Evolutionary conservation across 352 stramenopile genomes (phyloP).

Genomic region (Globisporangium nunn): DNA sequence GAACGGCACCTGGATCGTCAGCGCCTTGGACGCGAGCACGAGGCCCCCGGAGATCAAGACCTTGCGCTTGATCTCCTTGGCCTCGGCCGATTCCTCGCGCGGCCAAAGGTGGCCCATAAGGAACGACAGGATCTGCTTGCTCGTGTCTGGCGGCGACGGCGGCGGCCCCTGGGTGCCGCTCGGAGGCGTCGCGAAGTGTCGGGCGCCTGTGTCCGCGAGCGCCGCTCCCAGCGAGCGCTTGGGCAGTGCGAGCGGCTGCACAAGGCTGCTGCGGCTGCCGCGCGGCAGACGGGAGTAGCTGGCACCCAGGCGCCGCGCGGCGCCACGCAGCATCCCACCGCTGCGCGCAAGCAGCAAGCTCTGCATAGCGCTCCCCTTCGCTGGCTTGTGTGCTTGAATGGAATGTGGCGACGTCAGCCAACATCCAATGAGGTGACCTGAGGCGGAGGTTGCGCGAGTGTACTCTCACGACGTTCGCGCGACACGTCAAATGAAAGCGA

Average conservation of each 20-base stretch:
- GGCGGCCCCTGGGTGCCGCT: slow-evolving; percentile 2
- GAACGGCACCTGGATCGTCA: slow-evolving; percentile 96
- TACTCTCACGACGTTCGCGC: not conserved
- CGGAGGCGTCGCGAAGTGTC: slow-evolving; percentile 3
- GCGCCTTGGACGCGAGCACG: slow-evolving; percentile 86
- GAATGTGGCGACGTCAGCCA: not conserved
- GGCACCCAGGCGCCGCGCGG: slow-evolving; percentile 21
- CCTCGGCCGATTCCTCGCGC: slow-evolving; percentile 41
- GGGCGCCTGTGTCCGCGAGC: not conserved
- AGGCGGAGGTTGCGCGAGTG: slow-evolving; percentile 1
- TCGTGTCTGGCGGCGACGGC: slow-evolving; percentile 22
- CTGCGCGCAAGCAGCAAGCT: slow-evolving; percentile 33
- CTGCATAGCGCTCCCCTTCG: slow-evolving; percentile 10
- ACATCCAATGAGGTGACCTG: not conserved
- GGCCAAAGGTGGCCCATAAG: slow-evolving; percentile 64
- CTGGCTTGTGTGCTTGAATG: too few relatives aligned
- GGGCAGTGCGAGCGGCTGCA: not conserved
- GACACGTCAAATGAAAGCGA: not conserved
- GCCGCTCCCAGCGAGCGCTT: not conserved
- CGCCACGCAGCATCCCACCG: slow-evolving; percentile 18
- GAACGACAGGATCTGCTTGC: slow-evolving; percentile 54
- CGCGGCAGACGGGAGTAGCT: not conserved
- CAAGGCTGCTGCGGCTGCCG: slow-evolving; percentile 2
- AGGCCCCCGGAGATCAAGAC: slow-evolving; percentile 81
- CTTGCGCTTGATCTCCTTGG: slow-evolving; percentile 64